Evolutionary conservation across 805 yeast genomes (phyloP).

Genomic region (Kodamaea fukazawae): DNA sequence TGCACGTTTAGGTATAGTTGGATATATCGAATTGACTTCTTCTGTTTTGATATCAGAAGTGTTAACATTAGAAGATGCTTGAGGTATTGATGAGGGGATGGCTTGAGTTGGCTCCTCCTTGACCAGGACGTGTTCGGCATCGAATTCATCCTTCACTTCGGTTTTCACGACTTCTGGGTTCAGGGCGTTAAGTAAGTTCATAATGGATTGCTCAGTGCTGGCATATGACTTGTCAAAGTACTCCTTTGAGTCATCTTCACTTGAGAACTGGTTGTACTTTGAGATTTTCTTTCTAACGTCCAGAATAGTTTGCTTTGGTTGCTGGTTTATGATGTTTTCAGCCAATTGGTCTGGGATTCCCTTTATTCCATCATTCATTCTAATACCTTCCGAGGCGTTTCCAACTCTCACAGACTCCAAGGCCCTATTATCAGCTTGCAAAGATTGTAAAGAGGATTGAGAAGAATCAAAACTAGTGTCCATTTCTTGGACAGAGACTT

Average conservation of each 20-base stretch:
- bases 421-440: constrained; percentile 27
- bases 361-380: constrained; percentile 42
- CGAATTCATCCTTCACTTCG: background rate
- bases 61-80: too few species aligned
- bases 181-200: constrained; percentile 28
- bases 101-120: constrained; percentile 7
- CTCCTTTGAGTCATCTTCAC: constrained; percentile 12
- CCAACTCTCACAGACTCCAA: constrained; percentile 19
- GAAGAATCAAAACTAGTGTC: constrained; percentile 29
- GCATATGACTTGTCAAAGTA: constrained; percentile 35
- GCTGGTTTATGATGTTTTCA: constrained; percentile 19
- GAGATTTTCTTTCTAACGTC: constrained; percentile 6
- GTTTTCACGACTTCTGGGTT: background rate
- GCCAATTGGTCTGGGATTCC: constrained; percentile 41
- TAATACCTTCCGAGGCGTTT: constrained; percentile 18
- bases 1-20: constrained; percentile 1
- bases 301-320: constrained; percentile 1
- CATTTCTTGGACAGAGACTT: constrained; percentile 21
- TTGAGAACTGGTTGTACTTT: constrained; percentile 7
- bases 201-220: constrained; percentile 40
- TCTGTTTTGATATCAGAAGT: too few species aligned
- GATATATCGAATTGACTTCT: constrained; percentile 3
- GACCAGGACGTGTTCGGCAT: background rate
- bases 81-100: too few species aligned
- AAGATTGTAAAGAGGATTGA: constrained; percentile 39